phyloP scores from a whole-genome alignment of 306 rosid species.

The Pachyrhizus erosus region DNA sequence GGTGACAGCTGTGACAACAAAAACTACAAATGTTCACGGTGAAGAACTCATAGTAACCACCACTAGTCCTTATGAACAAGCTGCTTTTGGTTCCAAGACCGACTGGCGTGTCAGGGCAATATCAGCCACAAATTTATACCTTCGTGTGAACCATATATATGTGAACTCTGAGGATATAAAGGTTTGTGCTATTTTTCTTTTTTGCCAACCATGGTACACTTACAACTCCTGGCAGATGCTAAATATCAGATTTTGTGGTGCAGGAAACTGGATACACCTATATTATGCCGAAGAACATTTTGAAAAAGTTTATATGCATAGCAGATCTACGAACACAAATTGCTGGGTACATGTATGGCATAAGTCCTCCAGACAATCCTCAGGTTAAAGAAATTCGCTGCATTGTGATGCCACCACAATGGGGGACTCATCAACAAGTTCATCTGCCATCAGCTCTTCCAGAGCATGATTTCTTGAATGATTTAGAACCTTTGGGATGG shows the following conservation, averaged over 20 bases:
- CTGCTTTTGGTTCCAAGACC: slow-evolving; percentile 92
- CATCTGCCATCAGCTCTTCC: slow-evolving; percentile 95
- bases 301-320: slow-evolving; percentile 96
- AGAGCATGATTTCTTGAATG: slow-evolving; percentile 95
- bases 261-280: slow-evolving; percentile 99
- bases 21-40: slow-evolving; percentile 92
- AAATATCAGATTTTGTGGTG: slow-evolving; percentile 38
- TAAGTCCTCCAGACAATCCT: slow-evolving; percentile 98
- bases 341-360: slow-evolving; percentile 92
- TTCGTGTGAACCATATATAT: slow-evolving; percentile 96
- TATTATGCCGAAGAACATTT: slow-evolving; percentile 96
- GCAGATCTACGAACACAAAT: slow-evolving; percentile 98
- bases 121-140: slow-evolving; percentile 95
- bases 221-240: slow-evolving; percentile 13
- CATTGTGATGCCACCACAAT: slow-evolving; percentile 96
- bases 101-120: slow-evolving; percentile 99
- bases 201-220: neutral
- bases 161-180: slow-evolving; percentile 98
- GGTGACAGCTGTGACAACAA: slow-evolving; percentile 93
- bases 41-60: slow-evolving; percentile 95
- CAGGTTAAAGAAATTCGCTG: slow-evolving; percentile 98
- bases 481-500: slow-evolving; percentile 99
- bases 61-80: slow-evolving; percentile 97
- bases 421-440: slow-evolving; percentile 99
- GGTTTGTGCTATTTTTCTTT: slow-evolving; percentile 49